Base-by-base conservation (phyloP, 2,329 filamentous ascomycete species). In the Alternaria dauci region DNA sequence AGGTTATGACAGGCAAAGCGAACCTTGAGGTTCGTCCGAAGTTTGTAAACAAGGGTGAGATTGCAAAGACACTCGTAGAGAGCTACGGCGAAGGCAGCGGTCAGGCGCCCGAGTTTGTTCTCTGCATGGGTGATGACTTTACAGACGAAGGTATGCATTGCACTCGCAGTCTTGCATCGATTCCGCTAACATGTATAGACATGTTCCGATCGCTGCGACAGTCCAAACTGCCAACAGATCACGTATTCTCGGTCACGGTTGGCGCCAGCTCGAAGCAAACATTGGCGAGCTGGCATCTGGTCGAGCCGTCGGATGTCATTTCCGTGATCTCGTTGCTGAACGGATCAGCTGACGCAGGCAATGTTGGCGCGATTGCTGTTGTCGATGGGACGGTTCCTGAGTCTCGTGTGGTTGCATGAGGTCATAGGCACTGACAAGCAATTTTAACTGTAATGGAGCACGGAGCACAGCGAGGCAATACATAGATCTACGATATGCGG, bases 11-110 rank as follows among this genome's bases (percentile, higher is more conserved):
- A 0, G 95, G 95, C 71, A 99, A 98, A 82, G 94, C 94, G 63
- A 98, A 98, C 76, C 85, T 99, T 26, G 95, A 99, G 80, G 94
- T 98, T 32, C 90, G 95, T n/a, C 94, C 94, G 28, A 94, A 90
- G 1, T 97, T 96, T 73, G 93, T 99, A 81, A 98, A 98, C 85
- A 99, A 99, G 83, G 95, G 95, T 30, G 93, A 96, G 79, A 98
- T 98, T 66, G 92, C 90, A 16, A 94, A 93, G 81, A 88, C 90
- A 6, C 85, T 99, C 18, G 89, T 98, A 38, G 82, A 87, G 23
- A 88, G 89, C 48, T 96, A 96, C 78, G 88, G 83, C 4, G 80
- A 83, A 7, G 81, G 80, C 2, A 78, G 79, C 1, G 83, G 83
- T 4, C 83, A 88, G 52, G 86, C 86, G 54, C 87, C 94, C 0